These are phyloP conservation scores for Penicillium maclennaniae DNA, from an alignment of 495 filamentous ascomycete genomes.

Conservation along the genomic window DNA sequence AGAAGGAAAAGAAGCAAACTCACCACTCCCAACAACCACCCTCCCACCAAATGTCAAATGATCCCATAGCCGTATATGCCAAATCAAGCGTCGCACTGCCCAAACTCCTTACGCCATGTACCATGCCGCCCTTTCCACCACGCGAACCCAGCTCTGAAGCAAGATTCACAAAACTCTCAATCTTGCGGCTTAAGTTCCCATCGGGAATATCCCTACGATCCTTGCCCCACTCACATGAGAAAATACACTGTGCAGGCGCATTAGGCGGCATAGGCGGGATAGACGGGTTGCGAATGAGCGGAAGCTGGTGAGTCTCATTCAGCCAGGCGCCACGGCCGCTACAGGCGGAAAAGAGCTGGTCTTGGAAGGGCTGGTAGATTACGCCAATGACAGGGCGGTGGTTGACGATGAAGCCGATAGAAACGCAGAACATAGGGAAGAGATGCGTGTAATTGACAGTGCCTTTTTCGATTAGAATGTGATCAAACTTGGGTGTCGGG, in stretches of 20 bases:
- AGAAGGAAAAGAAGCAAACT: too few species aligned
- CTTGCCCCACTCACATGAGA: conserved; percentile 71
- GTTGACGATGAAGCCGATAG: conserved; percentile 57
- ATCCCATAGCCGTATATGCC: conserved; percentile 55
- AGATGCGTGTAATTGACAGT: conserved; percentile 72
- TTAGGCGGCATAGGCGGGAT: conserved; percentile 57
- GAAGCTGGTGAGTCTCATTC: conserved; percentile 56
- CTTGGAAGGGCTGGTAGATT: conserved; percentile 60
- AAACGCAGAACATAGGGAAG: conserved; percentile 71
- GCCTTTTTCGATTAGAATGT: conserved; percentile 15
- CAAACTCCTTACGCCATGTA: conserved; percentile 55
- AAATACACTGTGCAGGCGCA: conserved; percentile 62
- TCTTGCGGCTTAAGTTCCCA: conserved; percentile 62
- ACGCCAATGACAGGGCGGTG: conserved; percentile 58
- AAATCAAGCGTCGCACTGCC: conserved; percentile 58
- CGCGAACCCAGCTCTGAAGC: conserved; percentile 56
- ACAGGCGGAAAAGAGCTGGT: conserved; percentile 62
- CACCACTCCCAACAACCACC: conserved; percentile 58
- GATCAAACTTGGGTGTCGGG: background rate
- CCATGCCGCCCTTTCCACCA: conserved; percentile 61
- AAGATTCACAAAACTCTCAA: conserved; percentile 69
- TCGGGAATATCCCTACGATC: conserved; percentile 58
- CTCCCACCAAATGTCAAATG: conserved; percentile 58
- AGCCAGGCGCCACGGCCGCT: conserved; percentile 60
- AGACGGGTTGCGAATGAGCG: conserved; percentile 51